Evolutionary conservation across 1,139 yeast genomes (phyloP), one percentile per base, ranked within the genome.

Genomic region (Saccharomycopsis crataegensis): DNA sequence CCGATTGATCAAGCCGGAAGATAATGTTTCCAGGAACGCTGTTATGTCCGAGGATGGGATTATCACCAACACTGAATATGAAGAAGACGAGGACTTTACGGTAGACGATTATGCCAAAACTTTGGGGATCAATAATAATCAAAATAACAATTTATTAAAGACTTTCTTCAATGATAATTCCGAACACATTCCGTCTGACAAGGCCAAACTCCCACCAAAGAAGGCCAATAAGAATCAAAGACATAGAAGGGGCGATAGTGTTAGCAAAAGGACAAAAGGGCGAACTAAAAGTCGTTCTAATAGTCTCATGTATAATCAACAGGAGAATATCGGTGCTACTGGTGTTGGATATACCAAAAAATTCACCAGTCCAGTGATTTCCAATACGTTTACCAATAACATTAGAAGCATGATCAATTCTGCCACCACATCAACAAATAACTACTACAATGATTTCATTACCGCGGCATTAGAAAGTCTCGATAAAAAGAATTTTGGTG

Each of bases 1-100:
- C 51, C 80, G 79, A 62, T 66, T 87, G 50, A 74, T 83, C 53
- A 83, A 82, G 61, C 80, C 80, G 38, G 82, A 73, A 34, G 48
- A 51, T 1, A 37, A 38, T 28, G 28, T 22, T 22, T 22, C 28
- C 4, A 22, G 28, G 17, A 34, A 6, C 8, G 50, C 46, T 4
- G 28, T 22, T 22, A 22, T 22, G 28, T 22, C 28, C 28, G 28
- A 22, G 28, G 28, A 22, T 22, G 28, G 28, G 36, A 58, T 22
- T 4, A 22, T 22, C 28, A 22, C 28, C 28, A 22, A 22, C 28
- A 22, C 48, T 8, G 62, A 61, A 44, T 53, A 60, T 22, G 56
- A 53, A 3, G 62, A 55, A 22, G 58, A 62, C 38, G 58, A 58
- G 32, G 54, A 56, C 47, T 42, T 45, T 34, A 36, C 47, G 37